phyloP scores from a whole-genome alignment of 176 grass and related monocot species.

The Raddia guianensis region DNA sequence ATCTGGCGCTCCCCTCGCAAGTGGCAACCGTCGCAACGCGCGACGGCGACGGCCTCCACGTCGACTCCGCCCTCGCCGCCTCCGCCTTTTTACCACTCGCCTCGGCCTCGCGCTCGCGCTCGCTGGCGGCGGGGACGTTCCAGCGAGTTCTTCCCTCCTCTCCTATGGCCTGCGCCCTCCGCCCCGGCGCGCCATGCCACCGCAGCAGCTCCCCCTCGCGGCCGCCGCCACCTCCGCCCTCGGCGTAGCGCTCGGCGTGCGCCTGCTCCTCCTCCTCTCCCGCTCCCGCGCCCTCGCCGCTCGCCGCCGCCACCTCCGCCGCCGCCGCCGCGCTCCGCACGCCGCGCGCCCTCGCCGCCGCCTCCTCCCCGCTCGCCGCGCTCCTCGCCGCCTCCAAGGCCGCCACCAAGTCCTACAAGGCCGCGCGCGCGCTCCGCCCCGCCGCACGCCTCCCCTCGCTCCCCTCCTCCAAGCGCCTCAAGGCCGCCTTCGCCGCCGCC shows the following conservation, averaged over 20 bases:
- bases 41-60: slow-evolving; percentile 44
- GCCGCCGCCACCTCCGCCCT: slow-evolving; percentile 46
- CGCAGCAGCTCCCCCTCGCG: slow-evolving; percentile 24
- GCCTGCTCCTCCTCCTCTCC: slow-evolving; percentile 49
- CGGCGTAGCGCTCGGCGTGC: slow-evolving; percentile 56
- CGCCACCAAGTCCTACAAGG: slow-evolving; percentile 83
- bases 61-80: not conserved
- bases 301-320: slow-evolving; percentile 62
- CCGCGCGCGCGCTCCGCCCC: slow-evolving; percentile 52
- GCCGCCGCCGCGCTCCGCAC: slow-evolving; percentile 61
- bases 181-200: slow-evolving; percentile 35
- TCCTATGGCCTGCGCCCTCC: slow-evolving; percentile 52
- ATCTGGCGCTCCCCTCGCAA: not conserved
- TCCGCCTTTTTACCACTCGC: not conserved
- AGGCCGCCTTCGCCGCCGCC: slow-evolving; percentile 62
- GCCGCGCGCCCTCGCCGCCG: slow-evolving; percentile 44
- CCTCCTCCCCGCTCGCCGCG: slow-evolving; percentile 58
- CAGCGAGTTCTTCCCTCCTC: not conserved
- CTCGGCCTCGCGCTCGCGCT: not conserved
- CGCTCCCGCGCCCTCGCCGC: slow-evolving; percentile 57
- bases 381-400: slow-evolving; percentile 76
- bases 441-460: slow-evolving; percentile 38
- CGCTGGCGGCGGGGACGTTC: not conserved
- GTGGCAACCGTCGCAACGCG: too few species aligned
- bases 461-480: slow-evolving; percentile 49